These are phyloP conservation scores for Cryptococcus sp. DNA, from an alignment of 1,284 basidiomycete species.

Conservation along the genomic window DNA sequence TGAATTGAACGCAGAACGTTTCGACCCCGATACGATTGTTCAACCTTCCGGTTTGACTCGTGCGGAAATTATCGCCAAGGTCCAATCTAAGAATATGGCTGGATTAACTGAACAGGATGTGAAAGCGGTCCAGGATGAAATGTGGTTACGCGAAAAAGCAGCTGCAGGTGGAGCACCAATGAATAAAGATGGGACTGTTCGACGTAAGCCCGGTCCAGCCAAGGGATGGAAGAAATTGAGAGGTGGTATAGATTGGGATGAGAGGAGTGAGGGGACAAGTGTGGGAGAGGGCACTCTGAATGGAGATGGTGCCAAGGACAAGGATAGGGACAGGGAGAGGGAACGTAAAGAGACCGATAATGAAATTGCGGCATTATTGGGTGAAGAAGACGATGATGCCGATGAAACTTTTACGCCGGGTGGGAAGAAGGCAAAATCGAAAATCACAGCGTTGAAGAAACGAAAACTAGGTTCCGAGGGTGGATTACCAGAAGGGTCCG, in stretches of 20 bases:
- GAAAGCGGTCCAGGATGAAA: constrained; percentile 44
- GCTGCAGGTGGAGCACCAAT: constrained; percentile 19
- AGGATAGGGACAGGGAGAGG: too few species aligned
- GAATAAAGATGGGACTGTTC: constrained; percentile 45
- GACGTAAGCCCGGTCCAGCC: constrained; percentile 46
- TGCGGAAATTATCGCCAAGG: constrained; percentile 31
- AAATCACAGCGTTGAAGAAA: constrained; percentile 17
- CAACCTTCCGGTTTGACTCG: constrained; percentile 36
- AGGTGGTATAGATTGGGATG: constrained; percentile 12
- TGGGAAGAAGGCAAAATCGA: constrained; percentile 1
- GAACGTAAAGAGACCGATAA: constrained; percentile 42
- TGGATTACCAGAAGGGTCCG: constrained; percentile 4
- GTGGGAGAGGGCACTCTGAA: constrained; percentile 11
- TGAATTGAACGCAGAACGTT: constrained; percentile 4
- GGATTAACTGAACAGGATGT: constrained; percentile 41
- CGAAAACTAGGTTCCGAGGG: constrained; percentile 2
- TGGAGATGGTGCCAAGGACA: too few species aligned
- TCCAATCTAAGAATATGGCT: constrained; percentile 25
- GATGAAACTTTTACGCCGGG: background rate
- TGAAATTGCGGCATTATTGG: constrained; percentile 36
- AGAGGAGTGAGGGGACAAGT: background rate
- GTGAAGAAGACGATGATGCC: constrained; percentile 10
- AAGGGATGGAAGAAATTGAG: constrained; percentile 44
- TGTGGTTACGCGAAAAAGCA: constrained; percentile 37
- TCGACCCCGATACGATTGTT: constrained; percentile 28